Base-by-base conservation (phyloP, 352 stramenopile genomes). In the Globisporangium abappressorium region DNA sequence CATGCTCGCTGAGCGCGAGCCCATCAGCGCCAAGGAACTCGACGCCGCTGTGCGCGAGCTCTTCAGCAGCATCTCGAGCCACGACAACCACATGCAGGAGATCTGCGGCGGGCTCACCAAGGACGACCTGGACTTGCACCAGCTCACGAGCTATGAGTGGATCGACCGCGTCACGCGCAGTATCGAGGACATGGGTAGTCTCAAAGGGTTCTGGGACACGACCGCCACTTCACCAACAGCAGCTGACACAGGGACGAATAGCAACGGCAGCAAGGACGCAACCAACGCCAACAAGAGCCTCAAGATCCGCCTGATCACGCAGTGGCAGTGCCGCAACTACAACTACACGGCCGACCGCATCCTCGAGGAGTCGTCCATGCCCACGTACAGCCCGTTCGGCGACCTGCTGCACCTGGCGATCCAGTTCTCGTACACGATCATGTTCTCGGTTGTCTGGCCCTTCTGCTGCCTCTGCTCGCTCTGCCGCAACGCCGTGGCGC, bases 371-470 rank as follows among this genome's bases (percentile, higher is more conserved):
- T 84, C 79, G 54, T 86, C 78, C 61, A 87, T 89, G 79, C 72
- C 77, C 20, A 75, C 77, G 30, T 89, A 87, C 72, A 78, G 68
- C n/a, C 78, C 81, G 18, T 82, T 80, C 28, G 65, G 76, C 20
- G 81, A 89, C 36, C 63, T 87, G 24, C 69, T 89, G 12, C 79
- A 89, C 66, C 70, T 86, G n/a, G 79, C 75, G 57, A 89, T 86
- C 58, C 81, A 89, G 70, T 89, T 89, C 58, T 87, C 76, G 64
- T 87, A 89, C 75, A 83, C 81, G 22, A 86, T 81, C 65, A 84
- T 89, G 75, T 89, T 89, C 66, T 86, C 77, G 34, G 81, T 89
- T 34, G 78, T 89, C 18, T 87, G 79, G 81, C 79, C 81, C 5
- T 89, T 89, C 56, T 87, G 79, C 68, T 84, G 77, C 15, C 62